Evolutionary conservation across 805 yeast species (phyloP), one percentile per base, ranked within the genome.

Genomic region (Metschnikowia arizonensis): DNA sequence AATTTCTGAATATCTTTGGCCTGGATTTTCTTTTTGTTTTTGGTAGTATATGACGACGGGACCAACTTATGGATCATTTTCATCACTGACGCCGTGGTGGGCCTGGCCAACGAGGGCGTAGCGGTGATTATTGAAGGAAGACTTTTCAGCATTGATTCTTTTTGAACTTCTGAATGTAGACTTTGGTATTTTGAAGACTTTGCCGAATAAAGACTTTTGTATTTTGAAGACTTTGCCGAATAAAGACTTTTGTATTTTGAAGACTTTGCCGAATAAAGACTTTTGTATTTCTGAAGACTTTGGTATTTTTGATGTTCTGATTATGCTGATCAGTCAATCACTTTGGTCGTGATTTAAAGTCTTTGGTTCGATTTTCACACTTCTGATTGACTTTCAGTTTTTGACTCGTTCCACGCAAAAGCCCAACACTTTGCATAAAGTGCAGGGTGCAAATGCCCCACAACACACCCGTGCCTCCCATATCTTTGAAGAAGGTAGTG

Each of bases 51-150:
- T 5, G 36, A 44, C 21, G 46, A 38, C 10, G 50, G 46, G 12
- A 43, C 47, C 31, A 54, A 18, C 34, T 52, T 52, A 40, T 46
- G 44, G 40, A 54, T 48, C 56, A 54, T 52, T 19, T 48, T 54
- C 28, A 46, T 49, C 40, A 54, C 44, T n/a, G 53, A 47, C 8
- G 57, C 57, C 9, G 57, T 54, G 29, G 56, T 50, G 24, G 57
- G 57, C 23, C 57, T 40, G 28, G 41, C 44, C 40, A 54, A 43
- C 4, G 31, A 5, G 12, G 54, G 25, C 36, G 48, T 45, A 4
- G 56, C 49, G 14, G 48, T 18, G 12, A 40, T 48, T 15, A 44
- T 23, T 8, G 40, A 29, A 18, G 25, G 25, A n/a, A 9, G 23
- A 18, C 17, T 37, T 5, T 37, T 37, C 33, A 18, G 32, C 24